phyloP scores from a whole-genome alignment of 192 early-diverging fungal species.

The Backusella luteola region DNA sequence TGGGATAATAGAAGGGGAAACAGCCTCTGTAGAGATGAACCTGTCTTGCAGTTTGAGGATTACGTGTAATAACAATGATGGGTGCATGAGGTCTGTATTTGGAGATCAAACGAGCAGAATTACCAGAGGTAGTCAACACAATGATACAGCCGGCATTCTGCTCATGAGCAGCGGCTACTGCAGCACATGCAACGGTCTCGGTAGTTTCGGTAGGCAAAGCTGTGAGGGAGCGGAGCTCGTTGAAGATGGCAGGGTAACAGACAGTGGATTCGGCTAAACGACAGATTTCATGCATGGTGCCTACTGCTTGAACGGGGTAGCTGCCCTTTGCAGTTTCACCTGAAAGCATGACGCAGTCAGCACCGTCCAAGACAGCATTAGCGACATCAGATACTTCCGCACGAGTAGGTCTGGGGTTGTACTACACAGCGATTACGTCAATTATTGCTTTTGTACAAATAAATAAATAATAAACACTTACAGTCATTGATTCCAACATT shows the following conservation, averaged over 20 bases:
- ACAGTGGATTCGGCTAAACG: constrained; percentile 90
- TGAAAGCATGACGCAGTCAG: constrained; percentile 98
- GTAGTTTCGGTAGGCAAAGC: constrained; percentile 76
- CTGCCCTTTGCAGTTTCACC: constrained; percentile 97
- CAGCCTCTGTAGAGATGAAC: constrained; percentile 80
- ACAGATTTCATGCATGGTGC: constrained; percentile 94
- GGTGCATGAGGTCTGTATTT: constrained; percentile 94
- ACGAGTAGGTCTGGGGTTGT: constrained; percentile 97
- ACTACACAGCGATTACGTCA: constrained; percentile 36
- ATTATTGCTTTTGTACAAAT: not conserved
- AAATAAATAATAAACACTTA: constrained; percentile 30
- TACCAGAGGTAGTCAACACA: constrained; percentile 87
- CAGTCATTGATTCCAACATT: constrained; percentile 96
- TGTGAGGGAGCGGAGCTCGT: constrained; percentile 79
- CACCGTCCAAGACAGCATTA: constrained; percentile 96
- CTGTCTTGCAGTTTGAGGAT: constrained; percentile 67
- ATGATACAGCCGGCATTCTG: constrained; percentile 86
- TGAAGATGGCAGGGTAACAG: constrained; percentile 93
- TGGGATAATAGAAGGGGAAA: constrained; percentile 74
- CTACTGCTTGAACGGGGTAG: constrained; percentile 88
- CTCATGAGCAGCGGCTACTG: constrained; percentile 81
- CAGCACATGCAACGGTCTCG: constrained; percentile 91
- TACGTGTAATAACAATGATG: constrained; percentile 90
- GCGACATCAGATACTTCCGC: constrained; percentile 98
- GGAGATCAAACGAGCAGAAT: constrained; percentile 83